Conservation (phyloP, 257 asterid genomes). For the Fraxinus americana region DNA sequence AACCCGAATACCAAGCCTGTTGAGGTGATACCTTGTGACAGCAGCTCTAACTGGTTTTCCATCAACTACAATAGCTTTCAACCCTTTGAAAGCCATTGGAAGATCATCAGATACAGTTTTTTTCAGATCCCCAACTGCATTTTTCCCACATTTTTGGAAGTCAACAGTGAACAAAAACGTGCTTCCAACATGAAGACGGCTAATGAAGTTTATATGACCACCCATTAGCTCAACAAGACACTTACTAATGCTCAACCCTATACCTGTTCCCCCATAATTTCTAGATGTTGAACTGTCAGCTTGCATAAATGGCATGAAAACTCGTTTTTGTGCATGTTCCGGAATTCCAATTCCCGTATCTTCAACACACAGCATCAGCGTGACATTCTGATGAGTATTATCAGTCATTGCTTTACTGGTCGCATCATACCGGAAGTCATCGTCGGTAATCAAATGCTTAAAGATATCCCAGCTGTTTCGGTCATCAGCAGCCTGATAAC, state of each 20-base stretch:
- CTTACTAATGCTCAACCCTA: constrained; percentile 89
- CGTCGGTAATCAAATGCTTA: constrained; percentile 48
- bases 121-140: constrained; percentile 36
- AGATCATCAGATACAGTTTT: constrained; percentile 55
- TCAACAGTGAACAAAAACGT: constrained; percentile 76
- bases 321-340: constrained; percentile 65
- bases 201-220: constrained; percentile 76
- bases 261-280: constrained; percentile 91
- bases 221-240: constrained; percentile 93
- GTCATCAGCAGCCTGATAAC: constrained; percentile 82
- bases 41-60: constrained; percentile 80
- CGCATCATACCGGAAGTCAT: constrained; percentile 37
- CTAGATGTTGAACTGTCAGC: constrained; percentile 97
- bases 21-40: constrained; percentile 76
- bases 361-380: constrained; percentile 73
- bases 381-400: constrained; percentile 39
- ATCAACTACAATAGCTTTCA: constrained; percentile 72
- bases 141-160: constrained; percentile 50
- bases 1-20: constrained; percentile 75
- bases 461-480: constrained; percentile 71
- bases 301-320: constrained; percentile 94
- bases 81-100: constrained; percentile 61
- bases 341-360: constrained; percentile 94
- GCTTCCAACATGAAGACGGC: constrained; percentile 83
- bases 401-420: constrained; percentile 32